phyloP scores from a whole-genome alignment of 129 eudicot species.

The Erigeron canadensis region DNA sequence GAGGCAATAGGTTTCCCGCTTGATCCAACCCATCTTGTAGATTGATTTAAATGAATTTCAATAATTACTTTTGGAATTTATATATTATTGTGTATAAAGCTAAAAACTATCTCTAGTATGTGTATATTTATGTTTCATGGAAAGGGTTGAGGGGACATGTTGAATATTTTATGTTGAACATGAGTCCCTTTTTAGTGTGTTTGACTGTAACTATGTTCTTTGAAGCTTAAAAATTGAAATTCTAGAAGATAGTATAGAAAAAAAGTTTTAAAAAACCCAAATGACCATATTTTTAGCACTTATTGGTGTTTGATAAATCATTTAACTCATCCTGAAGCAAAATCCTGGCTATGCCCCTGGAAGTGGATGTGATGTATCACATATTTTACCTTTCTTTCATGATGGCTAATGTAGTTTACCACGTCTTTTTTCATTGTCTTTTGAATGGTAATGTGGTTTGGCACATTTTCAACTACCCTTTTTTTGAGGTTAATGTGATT shows the following conservation, averaged over 20 bases:
- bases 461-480: neutral
- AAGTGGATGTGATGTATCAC: neutral
- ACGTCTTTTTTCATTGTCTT: neutral
- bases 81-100: constrained; percentile 12
- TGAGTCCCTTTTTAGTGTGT: neutral
- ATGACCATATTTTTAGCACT: too few species aligned
- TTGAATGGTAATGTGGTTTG: neutral
- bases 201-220: neutral
- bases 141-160: neutral
- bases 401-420: neutral
- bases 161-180: neutral
- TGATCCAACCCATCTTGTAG: too few species aligned
- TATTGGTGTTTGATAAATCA: too few species aligned
- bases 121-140: neutral
- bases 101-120: neutral
- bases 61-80: neutral
- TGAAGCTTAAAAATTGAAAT: too few species aligned
- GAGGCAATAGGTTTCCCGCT: too few species aligned
- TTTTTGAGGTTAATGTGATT: neutral
- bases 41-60: constrained; percentile 3
- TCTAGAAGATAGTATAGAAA: too few species aligned
- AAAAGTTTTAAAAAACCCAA: neutral
- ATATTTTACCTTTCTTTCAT: neutral
- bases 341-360: neutral
- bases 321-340: too few species aligned